A percentile compares a stretch with the other conserved stretches of the same genome.
These are phyloP conservation scores for Rutstroemia sp. DNA, from an alignment of 2,329 filamentous ascomycete species.

Conservation along the genomic window DNA sequence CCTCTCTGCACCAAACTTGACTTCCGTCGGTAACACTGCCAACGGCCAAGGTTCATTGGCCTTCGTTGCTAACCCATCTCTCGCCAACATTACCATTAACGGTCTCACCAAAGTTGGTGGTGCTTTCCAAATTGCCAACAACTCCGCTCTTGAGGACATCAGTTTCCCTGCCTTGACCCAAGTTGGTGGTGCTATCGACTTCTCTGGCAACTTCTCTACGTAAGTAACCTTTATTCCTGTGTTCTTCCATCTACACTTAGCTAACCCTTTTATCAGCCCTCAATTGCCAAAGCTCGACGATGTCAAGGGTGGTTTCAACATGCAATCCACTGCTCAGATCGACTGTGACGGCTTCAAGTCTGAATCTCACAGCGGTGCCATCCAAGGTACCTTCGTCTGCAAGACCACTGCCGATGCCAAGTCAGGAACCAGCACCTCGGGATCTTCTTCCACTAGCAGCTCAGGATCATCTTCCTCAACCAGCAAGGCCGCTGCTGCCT, in stretches of 20 bases:
- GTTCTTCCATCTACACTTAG: background rate
- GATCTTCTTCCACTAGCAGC: constrained; percentile 18
- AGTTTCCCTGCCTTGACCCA: constrained; percentile 61
- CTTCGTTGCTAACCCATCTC: constrained; percentile 53
- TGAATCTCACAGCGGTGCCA: constrained; percentile 30
- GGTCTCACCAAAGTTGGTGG: constrained; percentile 61
- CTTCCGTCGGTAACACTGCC: constrained; percentile 41
- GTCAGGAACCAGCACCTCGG: constrained; percentile 30
- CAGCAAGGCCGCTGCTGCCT: constrained; percentile 32
- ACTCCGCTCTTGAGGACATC: constrained; percentile 64
- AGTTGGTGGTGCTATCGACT: constrained; percentile 74
- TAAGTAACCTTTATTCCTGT: constrained; percentile 41
- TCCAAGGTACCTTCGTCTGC: constrained; percentile 42
- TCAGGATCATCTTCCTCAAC: constrained; percentile 19
- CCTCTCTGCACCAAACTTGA: constrained; percentile 64
- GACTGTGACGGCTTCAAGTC: constrained; percentile 24
- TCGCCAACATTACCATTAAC: constrained; percentile 71
- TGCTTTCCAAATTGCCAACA: constrained; percentile 83
- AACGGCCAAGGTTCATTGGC: constrained; percentile 45
- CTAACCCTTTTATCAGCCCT: constrained; percentile 47
- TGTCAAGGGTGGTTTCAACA: constrained; percentile 65
- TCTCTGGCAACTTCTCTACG: constrained; percentile 78
- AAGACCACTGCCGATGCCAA: constrained; percentile 20
- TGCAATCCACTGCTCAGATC: constrained; percentile 31
- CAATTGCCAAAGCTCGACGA: constrained; percentile 57